phyloP scores from a whole-genome alignment of 129 eudicot species.

The Chrysanthemum seticuspe region DNA sequence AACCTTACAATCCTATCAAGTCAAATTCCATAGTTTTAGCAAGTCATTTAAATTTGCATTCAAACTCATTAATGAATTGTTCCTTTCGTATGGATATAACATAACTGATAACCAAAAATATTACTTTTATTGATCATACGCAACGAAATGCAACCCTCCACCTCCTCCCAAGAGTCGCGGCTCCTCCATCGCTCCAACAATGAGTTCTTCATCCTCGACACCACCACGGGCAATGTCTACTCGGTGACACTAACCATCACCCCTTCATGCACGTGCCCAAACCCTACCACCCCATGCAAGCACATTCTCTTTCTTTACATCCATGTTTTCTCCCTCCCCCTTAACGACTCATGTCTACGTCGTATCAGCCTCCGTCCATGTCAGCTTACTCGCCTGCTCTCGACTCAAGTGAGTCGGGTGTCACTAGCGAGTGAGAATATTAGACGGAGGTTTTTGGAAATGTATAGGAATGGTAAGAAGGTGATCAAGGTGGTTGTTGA shows the following conservation, averaged over 20 bases:
- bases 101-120: background rate
- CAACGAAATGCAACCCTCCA: slow-evolving; percentile 27
- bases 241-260: slow-evolving; percentile 57
- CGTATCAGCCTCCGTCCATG: slow-evolving; percentile 56
- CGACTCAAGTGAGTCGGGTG: slow-evolving; percentile 33
- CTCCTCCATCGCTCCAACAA: slow-evolving; percentile 79
- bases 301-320: slow-evolving; percentile 73
- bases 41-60: background rate
- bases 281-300: slow-evolving; percentile 73
- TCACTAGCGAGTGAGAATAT: slow-evolving; percentile 38
- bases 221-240: slow-evolving; percentile 85
- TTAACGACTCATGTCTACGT: slow-evolving; percentile 45
- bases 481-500: slow-evolving; percentile 11
- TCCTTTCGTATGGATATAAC: background rate
- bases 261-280: slow-evolving; percentile 71
- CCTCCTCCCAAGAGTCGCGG: slow-evolving; percentile 6
- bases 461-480: background rate
- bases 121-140: slow-evolving; percentile 22
- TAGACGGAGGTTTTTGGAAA: slow-evolving; percentile 2
- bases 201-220: slow-evolving; percentile 61
- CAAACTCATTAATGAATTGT: background rate
- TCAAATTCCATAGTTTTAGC: background rate
- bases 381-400: slow-evolving; percentile 53
- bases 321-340: slow-evolving; percentile 48
- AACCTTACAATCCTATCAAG: no score